Conservation (phyloP, 2,329 filamentous ascomycete species). For the Bipolaris gigantea region DNA sequence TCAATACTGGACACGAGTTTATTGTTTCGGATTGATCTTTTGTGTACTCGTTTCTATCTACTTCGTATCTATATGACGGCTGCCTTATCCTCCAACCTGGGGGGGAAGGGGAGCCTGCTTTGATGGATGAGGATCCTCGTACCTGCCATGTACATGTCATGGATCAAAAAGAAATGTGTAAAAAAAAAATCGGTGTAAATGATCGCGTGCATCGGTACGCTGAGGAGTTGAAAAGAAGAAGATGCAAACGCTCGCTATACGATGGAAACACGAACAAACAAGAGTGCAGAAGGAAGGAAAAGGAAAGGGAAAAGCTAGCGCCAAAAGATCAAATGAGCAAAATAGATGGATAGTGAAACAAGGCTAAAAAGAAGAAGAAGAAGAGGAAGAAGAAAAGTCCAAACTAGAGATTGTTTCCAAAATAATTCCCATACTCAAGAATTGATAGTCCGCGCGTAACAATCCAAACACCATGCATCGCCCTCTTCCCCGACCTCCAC, state of each 20-base stretch:
- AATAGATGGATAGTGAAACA: background rate
- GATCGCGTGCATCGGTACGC: too few relatives aligned
- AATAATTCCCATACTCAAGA: constrained; percentile 8
- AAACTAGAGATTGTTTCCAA: too few relatives aligned
- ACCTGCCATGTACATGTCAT: too few relatives aligned
- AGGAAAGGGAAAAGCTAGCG: background rate
- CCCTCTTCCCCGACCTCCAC: constrained; percentile 66
- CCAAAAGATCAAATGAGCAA: background rate
- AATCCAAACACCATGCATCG: constrained; percentile 68
- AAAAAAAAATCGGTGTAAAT: background rate
- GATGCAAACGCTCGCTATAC: background rate
- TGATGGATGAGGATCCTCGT: too few relatives aligned
- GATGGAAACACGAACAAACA: background rate
- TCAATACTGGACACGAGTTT: too few relatives aligned
- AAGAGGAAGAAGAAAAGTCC: background rate
- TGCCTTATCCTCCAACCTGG: too few relatives aligned
- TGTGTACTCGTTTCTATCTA: too few relatives aligned
- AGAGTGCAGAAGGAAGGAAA: too few relatives aligned
- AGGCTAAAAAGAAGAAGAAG: background rate
- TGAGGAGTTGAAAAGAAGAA: background rate
- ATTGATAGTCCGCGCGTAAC: constrained; percentile 43
- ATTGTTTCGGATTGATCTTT: too few relatives aligned
- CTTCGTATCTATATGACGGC: too few relatives aligned
- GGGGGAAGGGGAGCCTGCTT: too few relatives aligned
- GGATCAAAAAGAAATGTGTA: too few relatives aligned